Conservation (phyloP, 2,329 filamentous ascomycete genomes). For the Sporothrix pseudoabietina region DNA sequence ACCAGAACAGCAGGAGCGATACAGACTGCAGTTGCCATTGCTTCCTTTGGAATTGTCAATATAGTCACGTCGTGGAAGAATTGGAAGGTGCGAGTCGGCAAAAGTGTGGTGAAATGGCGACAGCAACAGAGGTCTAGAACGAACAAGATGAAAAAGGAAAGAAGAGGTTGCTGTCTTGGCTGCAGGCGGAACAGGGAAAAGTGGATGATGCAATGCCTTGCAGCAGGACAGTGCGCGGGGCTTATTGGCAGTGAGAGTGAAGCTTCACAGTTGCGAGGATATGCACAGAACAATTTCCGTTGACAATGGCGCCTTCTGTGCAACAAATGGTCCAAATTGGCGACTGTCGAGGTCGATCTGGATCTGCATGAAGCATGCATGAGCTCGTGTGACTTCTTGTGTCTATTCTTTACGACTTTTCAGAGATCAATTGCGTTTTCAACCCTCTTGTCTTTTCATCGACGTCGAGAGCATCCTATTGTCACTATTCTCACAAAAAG, state of each 20-base stretch:
- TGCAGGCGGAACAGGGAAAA: slow-evolving; percentile 22
- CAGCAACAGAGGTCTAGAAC: slow-evolving; percentile 25
- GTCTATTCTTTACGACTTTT: not conserved
- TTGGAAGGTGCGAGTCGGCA: not conserved
- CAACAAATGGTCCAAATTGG: not conserved
- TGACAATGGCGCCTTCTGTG: slow-evolving; percentile 11
- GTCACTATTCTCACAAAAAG: not conserved
- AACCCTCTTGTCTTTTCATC: not conserved
- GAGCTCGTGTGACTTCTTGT: not conserved
- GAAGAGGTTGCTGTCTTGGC: slow-evolving; percentile 17
- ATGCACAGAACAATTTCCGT: not conserved
- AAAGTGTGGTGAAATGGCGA: not conserved
- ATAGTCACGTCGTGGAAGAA: too few relatives aligned
- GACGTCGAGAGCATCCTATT: too few relatives aligned
- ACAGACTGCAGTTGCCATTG: not conserved
- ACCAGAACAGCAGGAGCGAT: not conserved
- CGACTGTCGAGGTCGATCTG: not conserved
- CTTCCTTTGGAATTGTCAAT: not conserved
- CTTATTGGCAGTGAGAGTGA: not conserved
- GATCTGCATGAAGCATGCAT: not conserved
- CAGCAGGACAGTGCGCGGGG: slow-evolving; percentile 22
- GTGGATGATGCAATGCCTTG: slow-evolving; percentile 26
- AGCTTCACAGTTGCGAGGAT: not conserved
- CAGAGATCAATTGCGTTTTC: not conserved
- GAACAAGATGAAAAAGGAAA: slow-evolving; percentile 25